Percentiles rank a stretch among this genome's conserved stretches.
Evolutionary conservation across 805 yeast genomes (phyloP).

Genomic region (Candida glaebosa): DNA sequence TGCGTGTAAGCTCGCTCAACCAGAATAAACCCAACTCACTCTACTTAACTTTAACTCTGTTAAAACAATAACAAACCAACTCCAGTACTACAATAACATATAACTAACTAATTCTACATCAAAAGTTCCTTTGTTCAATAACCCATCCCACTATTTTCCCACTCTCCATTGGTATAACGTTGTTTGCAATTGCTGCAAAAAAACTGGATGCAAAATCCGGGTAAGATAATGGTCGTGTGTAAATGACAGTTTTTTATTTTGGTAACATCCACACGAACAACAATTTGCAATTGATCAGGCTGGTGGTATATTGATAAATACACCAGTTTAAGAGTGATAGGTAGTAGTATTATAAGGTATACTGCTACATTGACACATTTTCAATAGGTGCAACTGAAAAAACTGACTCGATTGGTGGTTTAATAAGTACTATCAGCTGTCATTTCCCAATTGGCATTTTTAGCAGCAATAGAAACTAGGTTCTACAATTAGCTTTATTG

Average conservation of each 20-base stretch:
- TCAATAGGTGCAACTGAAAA: not conserved
- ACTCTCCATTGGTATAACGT: not conserved
- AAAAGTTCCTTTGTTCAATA: too few species aligned
- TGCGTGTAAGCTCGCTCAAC: too few species aligned
- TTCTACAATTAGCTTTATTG: not conserved
- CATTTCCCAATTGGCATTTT: not conserved
- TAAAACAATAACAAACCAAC: too few species aligned
- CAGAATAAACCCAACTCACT: too few species aligned
- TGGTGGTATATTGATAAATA: too few species aligned
- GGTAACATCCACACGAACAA: too few species aligned
- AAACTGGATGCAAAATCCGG: slow-evolving; percentile 1
- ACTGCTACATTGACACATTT: not conserved
- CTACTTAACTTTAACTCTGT: too few species aligned
- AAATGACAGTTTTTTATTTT: not conserved
- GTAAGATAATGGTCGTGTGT: not conserved
- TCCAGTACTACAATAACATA: too few species aligned
- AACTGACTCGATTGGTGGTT: not conserved
- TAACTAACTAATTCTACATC: too few species aligned
- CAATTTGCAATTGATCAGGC: not conserved
- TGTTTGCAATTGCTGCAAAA: slow-evolving; percentile 2
- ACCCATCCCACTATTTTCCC: too few species aligned
- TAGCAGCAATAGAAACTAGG: slow-evolving; percentile 2
- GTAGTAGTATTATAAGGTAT: not conserved
- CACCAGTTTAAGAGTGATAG: too few species aligned
- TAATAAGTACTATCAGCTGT: not conserved